Base-by-base conservation (phyloP, 768 basidiomycete genomes). In the Serendipita indica region DNA sequence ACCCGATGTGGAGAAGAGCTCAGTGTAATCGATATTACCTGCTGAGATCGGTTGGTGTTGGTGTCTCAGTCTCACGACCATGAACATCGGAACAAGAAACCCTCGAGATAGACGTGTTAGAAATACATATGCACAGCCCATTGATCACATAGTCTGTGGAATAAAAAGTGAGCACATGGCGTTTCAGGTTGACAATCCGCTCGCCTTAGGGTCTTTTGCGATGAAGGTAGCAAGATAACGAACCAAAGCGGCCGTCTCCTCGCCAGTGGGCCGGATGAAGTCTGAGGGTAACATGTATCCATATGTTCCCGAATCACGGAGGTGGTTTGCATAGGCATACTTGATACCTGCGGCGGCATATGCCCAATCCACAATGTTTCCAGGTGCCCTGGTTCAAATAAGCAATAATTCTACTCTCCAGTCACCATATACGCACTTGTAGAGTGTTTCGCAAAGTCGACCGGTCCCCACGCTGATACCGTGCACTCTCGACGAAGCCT, bases 221-320 rank as follows among this genome's bases (percentile, higher is more conserved):
- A 89, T 81, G 66, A 89, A 91, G 41, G 75, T 71, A 1, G 82
- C 79, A 3, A 92, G 70, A 63, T 83, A 86, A 22, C 76, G 70
- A 28, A 90, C 63, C 71, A 89, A 79, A 25, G 72, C 75, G 16
- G 74, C 73, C 3, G 82, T 81, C 70, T 92, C 89, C 69, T 87
- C 84, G 0, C 86, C 88, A 2, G 86, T 82, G 0, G 88, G 84
- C 4, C 83, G 72, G 62, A 92, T 89, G 78, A 79, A 81, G 52
- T 72, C 71, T 0, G 80, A 70, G 0, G 89, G 89, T 2, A 90
- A 71, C 4, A 83, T 70, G 71, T 88, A 90, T 2, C 87, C 87
- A 64, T 85, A 87, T 84, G 82, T 82, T 7, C 84, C 84, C 0
- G 81, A 82, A 70, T 85, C 85, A 41, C 84, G 71, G 59, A 87